Evolutionary conservation across 306 rosid genomes (phyloP).

Genomic region (Comarum palustre): DNA sequence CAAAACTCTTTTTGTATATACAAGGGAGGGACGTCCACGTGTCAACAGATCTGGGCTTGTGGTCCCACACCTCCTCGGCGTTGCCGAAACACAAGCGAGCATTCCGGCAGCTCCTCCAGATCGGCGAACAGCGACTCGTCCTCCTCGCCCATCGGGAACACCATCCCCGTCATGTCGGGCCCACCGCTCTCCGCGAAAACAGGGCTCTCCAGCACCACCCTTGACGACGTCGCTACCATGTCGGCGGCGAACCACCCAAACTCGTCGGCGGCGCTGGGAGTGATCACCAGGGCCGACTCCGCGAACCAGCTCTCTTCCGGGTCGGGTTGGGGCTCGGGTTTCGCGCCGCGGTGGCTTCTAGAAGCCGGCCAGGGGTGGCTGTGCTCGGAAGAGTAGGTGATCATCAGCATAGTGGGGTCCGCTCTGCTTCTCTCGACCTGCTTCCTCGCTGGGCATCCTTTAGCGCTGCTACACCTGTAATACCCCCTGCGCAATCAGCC

Average conservation of each 20-base stretch:
- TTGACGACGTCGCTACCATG: constrained; percentile 57
- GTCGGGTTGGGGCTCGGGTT: constrained; percentile 4
- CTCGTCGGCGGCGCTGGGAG: constrained; percentile 36
- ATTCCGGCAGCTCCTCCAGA: constrained; percentile 90
- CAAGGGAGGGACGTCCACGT: constrained; percentile 19
- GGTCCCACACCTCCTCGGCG: constrained; percentile 49
- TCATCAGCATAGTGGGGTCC: constrained; percentile 84
- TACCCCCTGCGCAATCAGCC: constrained; percentile 67
- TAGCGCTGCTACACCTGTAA: constrained; percentile 84
- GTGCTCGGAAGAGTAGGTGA: constrained; percentile 85
- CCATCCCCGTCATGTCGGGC: constrained; percentile 33
- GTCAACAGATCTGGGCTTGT: constrained; percentile 40
- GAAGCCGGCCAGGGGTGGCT: constrained; percentile 82
- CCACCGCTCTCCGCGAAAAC: constrained; percentile 38
- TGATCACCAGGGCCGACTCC: constrained; percentile 16
- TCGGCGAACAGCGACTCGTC: constrained; percentile 85
- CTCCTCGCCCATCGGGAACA: constrained; percentile 80
- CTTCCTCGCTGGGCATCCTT: constrained; percentile 95
- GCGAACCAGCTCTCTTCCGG: constrained; percentile 31
- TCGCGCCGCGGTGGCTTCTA: constrained; percentile 35
- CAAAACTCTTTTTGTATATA: constrained; percentile 19
- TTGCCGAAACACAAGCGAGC: constrained; percentile 60
- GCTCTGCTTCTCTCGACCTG: constrained; percentile 81
- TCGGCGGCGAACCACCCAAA: constrained; percentile 69
- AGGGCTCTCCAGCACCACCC: constrained; percentile 52